These are phyloP conservation scores for Iris macrosiphon DNA, from an alignment of 106 monocot genomes.

Conservation along the genomic window DNA sequence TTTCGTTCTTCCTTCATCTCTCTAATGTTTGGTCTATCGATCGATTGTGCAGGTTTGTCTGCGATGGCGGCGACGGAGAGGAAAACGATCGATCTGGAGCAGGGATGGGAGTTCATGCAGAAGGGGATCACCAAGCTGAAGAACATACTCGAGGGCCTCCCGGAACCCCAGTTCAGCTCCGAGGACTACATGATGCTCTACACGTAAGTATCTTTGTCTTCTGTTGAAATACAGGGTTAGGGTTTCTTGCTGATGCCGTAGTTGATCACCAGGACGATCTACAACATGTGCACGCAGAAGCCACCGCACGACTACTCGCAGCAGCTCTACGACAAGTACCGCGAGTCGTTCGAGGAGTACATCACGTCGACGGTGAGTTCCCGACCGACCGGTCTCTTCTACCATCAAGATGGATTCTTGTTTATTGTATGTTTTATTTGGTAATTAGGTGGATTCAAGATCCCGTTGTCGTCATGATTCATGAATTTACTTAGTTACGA, in stretches of 20 bases:
- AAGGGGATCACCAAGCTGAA: slow-evolving; percentile 56
- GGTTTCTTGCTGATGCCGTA: neutral
- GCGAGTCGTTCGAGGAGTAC: slow-evolving; percentile 49
- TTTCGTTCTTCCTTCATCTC: too few species aligned
- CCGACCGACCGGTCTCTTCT: too few species aligned
- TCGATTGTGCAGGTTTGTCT: too few species aligned
- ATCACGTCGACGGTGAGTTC: slow-evolving; percentile 42
- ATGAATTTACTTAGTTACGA: too few species aligned
- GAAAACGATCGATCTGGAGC: slow-evolving; percentile 45
- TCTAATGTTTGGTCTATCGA: too few species aligned
- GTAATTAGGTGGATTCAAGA: too few species aligned
- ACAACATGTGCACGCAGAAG: slow-evolving; percentile 72
- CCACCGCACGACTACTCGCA: slow-evolving; percentile 58
- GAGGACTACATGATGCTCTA: slow-evolving; percentile 63
- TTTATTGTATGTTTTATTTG: too few species aligned
- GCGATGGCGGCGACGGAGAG: slow-evolving; percentile 34
- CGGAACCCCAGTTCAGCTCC: slow-evolving; percentile 34
- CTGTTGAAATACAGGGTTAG: neutral
- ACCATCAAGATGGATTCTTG: too few species aligned
- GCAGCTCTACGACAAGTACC: slow-evolving; percentile 53
- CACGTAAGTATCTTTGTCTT: slow-evolving; percentile 15
- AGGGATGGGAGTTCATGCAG: slow-evolving; percentile 60
- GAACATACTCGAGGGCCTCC: slow-evolving; percentile 34
- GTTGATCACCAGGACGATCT: slow-evolving; percentile 35
- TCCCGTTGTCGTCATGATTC: too few species aligned